Evolutionary conservation across 225 moss, liverwort and hornwort genomes (phyloP).

Genomic region (Marchantia paleacea): DNA sequence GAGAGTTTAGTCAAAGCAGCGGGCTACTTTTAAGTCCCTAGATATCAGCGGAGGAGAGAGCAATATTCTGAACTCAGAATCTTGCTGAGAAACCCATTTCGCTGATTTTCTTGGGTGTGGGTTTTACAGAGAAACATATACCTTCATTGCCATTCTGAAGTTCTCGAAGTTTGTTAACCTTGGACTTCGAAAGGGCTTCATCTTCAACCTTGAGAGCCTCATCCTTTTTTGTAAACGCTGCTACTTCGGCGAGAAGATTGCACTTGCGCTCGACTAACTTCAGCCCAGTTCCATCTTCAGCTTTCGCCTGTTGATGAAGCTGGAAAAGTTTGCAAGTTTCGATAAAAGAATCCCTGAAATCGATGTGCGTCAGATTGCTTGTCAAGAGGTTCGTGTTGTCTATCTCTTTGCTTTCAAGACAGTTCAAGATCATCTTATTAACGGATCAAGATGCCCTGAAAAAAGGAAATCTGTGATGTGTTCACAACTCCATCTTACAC

Average conservation of each 20-base stretch:
- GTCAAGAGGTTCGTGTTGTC: neutral
- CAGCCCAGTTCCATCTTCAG: constrained; percentile 11
- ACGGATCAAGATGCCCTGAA: neutral
- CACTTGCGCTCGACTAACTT: constrained; percentile 22
- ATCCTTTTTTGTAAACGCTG: constrained; percentile 12
- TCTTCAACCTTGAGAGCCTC: constrained; percentile 18
- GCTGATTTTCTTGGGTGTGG: no score
- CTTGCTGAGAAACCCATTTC: no score
- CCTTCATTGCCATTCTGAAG: constrained; percentile 33
- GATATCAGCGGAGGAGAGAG: neutral
- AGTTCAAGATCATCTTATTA: neutral
- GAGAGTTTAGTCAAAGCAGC: neutral
- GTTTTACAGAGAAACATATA: neutral
- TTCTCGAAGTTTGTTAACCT: constrained; percentile 29
- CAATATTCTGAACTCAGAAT: neutral
- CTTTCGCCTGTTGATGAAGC: constrained; percentile 18
- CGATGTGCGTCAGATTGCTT: neutral
- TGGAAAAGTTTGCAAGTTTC: constrained; percentile 33
- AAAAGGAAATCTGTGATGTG: no score
- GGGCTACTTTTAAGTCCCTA: neutral
- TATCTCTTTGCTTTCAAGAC: neutral
- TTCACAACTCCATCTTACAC: no score
- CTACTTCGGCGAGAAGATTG: constrained; percentile 16
- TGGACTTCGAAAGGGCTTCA: constrained; percentile 20
- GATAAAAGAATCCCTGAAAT: constrained; percentile 33